These are phyloP conservation scores for Talinum fruticosum DNA, from an alignment of 148 eudicot species.

Conservation along the genomic window DNA sequence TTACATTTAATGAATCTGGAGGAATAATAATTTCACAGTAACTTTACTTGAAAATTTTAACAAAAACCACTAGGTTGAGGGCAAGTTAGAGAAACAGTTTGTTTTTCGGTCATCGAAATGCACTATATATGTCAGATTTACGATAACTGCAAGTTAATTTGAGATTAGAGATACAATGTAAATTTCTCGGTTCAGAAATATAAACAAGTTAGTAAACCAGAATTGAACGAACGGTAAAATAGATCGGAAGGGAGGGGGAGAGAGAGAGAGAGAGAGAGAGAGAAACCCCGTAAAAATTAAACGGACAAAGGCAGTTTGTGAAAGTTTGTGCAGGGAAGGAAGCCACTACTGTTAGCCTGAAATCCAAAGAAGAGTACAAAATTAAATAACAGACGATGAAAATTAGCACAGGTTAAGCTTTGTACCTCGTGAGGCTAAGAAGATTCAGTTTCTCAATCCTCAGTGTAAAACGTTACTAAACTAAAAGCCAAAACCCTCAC, in stretches of 20 bases:
- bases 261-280: neutral
- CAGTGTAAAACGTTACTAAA: neutral
- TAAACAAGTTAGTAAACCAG: too few relatives aligned
- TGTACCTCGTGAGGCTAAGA: slow-evolving; percentile 5
- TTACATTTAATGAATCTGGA: too few relatives aligned
- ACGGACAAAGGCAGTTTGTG: slow-evolving; percentile 8
- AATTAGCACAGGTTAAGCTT: neutral
- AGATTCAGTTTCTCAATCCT: neutral
- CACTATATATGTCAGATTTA: neutral
- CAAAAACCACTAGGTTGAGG: too few relatives aligned
- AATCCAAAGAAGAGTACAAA: neutral
- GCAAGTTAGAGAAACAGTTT: too few relatives aligned
- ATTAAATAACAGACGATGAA: neutral
- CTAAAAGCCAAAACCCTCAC: neutral
- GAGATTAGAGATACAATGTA: too few relatives aligned
- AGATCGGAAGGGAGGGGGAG: neutral
- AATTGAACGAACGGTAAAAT: too few relatives aligned
- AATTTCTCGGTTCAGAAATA: too few relatives aligned
- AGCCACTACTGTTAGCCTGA: slow-evolving; percentile 11
- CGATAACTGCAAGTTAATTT: neutral
- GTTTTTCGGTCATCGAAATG: neutral
- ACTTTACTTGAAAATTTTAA: too few relatives aligned
- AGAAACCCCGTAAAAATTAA: neutral
- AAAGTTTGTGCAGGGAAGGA: slow-evolving; percentile 23
- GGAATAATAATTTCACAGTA: too few relatives aligned